phyloP scores from a whole-genome alignment of 768 basidiomycete genomes.

The Pisolithus microcarpus region DNA sequence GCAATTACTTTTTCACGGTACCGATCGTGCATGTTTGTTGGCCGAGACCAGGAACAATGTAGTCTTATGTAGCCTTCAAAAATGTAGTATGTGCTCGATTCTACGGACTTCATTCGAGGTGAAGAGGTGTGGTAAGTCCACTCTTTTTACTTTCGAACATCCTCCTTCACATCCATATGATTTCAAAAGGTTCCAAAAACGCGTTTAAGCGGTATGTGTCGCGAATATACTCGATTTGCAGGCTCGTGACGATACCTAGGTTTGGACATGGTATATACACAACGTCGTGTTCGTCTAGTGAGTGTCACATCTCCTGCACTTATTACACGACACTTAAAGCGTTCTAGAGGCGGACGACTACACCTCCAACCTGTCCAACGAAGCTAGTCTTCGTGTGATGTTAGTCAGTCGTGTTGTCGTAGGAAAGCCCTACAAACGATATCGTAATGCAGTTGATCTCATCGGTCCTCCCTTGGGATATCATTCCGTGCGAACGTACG shows the following conservation, averaged over 20 bases:
- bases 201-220: slow-evolving; percentile 41
- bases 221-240: neutral
- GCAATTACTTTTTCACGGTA: slow-evolving; percentile 63
- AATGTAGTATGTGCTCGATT: slow-evolving; percentile 51
- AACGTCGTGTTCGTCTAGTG: slow-evolving; percentile 60
- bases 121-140: slow-evolving; percentile 45
- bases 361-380: slow-evolving; percentile 34
- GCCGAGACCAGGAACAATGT: slow-evolving; percentile 45
- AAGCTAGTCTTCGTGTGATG: slow-evolving; percentile 41
- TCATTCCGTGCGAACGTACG: slow-evolving; percentile 41
- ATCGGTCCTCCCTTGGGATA: slow-evolving; percentile 49
- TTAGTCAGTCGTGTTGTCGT: slow-evolving; percentile 59
- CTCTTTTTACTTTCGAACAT: neutral
- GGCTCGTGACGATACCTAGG: slow-evolving; percentile 23
- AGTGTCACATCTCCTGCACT: slow-evolving; percentile 9
- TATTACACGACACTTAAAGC: slow-evolving; percentile 4
- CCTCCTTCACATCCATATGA: slow-evolving; percentile 7
- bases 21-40: slow-evolving; percentile 47
- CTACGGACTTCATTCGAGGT: slow-evolving; percentile 56
- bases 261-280: slow-evolving; percentile 70
- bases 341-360: slow-evolving; percentile 62
- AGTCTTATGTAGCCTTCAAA: slow-evolving; percentile 41
- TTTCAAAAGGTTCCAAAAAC: slow-evolving; percentile 42
- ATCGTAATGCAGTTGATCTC: slow-evolving; percentile 41
- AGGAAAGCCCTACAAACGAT: slow-evolving; percentile 47